Evolutionary conservation across 2,329 filamentous ascomycete genomes (phyloP), one percentile per base, ranked within the genome.

Genomic region (Microdochium trichocladiopsis): DNA sequence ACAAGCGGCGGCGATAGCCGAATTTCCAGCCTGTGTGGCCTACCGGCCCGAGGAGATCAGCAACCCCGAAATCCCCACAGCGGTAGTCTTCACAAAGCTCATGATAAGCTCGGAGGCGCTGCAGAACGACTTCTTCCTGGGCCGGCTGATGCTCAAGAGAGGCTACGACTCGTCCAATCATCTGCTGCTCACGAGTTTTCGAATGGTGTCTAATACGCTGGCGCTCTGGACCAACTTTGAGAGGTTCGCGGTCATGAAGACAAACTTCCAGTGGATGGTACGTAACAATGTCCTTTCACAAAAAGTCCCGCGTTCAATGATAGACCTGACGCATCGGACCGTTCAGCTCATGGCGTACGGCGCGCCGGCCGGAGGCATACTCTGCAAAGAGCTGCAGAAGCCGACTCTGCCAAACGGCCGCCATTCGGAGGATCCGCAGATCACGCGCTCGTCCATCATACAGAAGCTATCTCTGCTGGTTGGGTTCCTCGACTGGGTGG

Each of bases 71-170:
- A 37, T 65, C 1, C 55, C 66, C 3, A 53, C 66, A 0, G 55
- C 64, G 0, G 59, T 62, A 0, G 54, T 78, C 0, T 77, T 77
- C 50, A 66, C 68, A 5, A 66, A 75, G 2, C 69, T 78, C 14
- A 61, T 82, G 1, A 62, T 79, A 1, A 68, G 70, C 2, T 67
- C 81, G 2, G 72, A 76, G 22, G 73, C 79, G 47, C 63, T 82
- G 1, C 76, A 83, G 43, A 83, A 83, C 43, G 67, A 79, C 2
- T 83, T 86, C 52, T 73, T 85, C 10, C 66, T 84, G 4, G 77
- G 84, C 52, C 70, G 82, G 14, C 70, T 84, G 0, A 64, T 84
- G 9, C 68, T 78, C 24, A 79, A 77, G 18, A 62, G 65, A 2
- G 68, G 70, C 0, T 63, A 70, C 0, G 23, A 28, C 23, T 66